These are phyloP conservation scores for Solanum lycopersicoides DNA, from an alignment of 257 asterid species.

Conservation along the genomic window DNA sequence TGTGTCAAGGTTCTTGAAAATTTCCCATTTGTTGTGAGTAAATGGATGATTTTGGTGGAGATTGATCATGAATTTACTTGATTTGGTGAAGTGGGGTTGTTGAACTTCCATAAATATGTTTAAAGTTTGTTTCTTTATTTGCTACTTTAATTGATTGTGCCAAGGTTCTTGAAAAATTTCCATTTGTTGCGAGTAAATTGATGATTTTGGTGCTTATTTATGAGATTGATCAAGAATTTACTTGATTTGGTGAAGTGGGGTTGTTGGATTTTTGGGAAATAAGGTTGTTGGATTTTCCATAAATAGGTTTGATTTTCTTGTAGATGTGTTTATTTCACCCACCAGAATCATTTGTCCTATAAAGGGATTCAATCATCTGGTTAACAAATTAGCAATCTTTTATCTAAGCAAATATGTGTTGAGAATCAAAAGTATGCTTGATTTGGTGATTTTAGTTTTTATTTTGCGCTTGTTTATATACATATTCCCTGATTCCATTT, in stretches of 20 bases:
- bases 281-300: too few species aligned
- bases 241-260: not conserved
- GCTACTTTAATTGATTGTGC: not conserved
- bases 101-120: not conserved
- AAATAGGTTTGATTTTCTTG: not conserved
- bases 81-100: not conserved
- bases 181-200: not conserved
- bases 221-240: not conserved
- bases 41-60: not conserved
- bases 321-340: not conserved
- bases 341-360: not conserved
- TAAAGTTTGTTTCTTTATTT: not conserved
- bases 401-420: not conserved
- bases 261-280: not conserved
- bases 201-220: not conserved
- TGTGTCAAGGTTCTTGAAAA: not conserved
- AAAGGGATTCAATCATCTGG: not conserved
- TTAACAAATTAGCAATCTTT: not conserved
- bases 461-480: too few species aligned
- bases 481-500: too few species aligned
- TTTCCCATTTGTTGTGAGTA: not conserved
- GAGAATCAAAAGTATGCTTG: not conserved
- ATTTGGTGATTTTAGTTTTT: not conserved
- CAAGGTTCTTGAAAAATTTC: not conserved
- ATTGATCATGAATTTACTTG: not conserved